A percentile compares a stretch with the other conserved stretches of the same genome.
Evolutionary conservation across 2,329 filamentous ascomycete species (phyloP).

Genomic region (Tolypocladium endophyticum): DNA sequence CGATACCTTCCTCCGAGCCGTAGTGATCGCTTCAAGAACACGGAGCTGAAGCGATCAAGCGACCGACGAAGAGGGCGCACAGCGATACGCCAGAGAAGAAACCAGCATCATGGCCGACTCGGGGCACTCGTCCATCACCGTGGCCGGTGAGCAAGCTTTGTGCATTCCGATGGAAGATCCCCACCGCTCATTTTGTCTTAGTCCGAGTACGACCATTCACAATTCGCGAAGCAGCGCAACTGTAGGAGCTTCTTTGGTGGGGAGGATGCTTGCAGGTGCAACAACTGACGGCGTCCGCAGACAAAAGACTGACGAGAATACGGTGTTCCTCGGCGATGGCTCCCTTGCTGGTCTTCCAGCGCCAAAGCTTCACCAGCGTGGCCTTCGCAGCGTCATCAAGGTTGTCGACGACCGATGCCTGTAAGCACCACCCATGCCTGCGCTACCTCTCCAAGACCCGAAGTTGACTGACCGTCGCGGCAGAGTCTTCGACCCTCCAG

Average conservation of each 20-base stretch:
- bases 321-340: slow-evolving; percentile 90
- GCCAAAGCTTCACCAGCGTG: slow-evolving; percentile 76
- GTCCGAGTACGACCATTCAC: slow-evolving; percentile 64
- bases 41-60: background rate
- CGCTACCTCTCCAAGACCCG: background rate
- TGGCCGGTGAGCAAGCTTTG: slow-evolving; percentile 35
- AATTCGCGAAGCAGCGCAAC: slow-evolving; percentile 88
- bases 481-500: slow-evolving; percentile 93
- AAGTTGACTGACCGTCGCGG: slow-evolving; percentile 8
- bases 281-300: slow-evolving; percentile 19
- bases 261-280: background rate
- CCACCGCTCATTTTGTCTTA: slow-evolving; percentile 22
- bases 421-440: slow-evolving; percentile 43
- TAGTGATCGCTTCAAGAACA: background rate
- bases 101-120: slow-evolving; percentile 12
- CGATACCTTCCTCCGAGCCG: background rate
- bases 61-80: background rate
- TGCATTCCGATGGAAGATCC: background rate
- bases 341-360: slow-evolving; percentile 80
- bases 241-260: slow-evolving; percentile 36
- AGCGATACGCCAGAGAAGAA: background rate
- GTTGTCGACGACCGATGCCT: slow-evolving; percentile 93
- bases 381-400: slow-evolving; percentile 85
- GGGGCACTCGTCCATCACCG: slow-evolving; percentile 44
- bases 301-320: slow-evolving; percentile 67